Conservation (phyloP, 768 basidiomycete species). For the Gelatoporia subvermispora region DNA sequence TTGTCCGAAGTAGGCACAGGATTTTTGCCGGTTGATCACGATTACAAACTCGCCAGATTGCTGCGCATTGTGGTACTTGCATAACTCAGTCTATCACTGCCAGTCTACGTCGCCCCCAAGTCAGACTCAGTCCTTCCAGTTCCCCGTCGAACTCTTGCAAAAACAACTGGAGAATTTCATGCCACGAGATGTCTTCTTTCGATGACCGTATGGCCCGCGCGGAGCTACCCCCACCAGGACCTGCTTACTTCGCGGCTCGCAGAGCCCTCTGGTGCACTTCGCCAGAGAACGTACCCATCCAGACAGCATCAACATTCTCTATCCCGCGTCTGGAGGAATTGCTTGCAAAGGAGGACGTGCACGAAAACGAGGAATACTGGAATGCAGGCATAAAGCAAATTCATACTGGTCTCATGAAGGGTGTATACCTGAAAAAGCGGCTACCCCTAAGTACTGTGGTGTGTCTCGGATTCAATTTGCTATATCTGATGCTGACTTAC, state of each 20-base stretch:
- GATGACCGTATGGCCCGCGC: constrained; percentile 35
- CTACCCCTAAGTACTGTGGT: constrained; percentile 66
- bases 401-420: constrained; percentile 57
- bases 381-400: constrained; percentile 50
- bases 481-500: neutral
- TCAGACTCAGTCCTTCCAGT: too few relatives aligned
- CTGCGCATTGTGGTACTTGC: too few relatives aligned
- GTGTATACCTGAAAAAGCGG: constrained; percentile 51
- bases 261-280: constrained; percentile 55
- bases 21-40: too few relatives aligned
- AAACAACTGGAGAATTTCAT: too few relatives aligned
- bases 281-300: constrained; percentile 20
- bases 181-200: constrained; percentile 27
- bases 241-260: constrained; percentile 57
- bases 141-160: too few relatives aligned
- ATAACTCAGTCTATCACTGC: too few relatives aligned
- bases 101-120: too few relatives aligned
- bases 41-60: too few relatives aligned
- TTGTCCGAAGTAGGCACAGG: too few relatives aligned
- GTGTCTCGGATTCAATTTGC: constrained; percentile 22
- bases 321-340: constrained; percentile 38
- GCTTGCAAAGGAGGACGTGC: constrained; percentile 41
- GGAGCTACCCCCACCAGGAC: constrained; percentile 56
- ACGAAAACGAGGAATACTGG: constrained; percentile 53
- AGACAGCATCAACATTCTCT: constrained; percentile 29